Evolutionary conservation across 129 eudicot species (phyloP), one percentile per base, ranked within the genome.

Genomic region (Lactuca saligna): DNA sequence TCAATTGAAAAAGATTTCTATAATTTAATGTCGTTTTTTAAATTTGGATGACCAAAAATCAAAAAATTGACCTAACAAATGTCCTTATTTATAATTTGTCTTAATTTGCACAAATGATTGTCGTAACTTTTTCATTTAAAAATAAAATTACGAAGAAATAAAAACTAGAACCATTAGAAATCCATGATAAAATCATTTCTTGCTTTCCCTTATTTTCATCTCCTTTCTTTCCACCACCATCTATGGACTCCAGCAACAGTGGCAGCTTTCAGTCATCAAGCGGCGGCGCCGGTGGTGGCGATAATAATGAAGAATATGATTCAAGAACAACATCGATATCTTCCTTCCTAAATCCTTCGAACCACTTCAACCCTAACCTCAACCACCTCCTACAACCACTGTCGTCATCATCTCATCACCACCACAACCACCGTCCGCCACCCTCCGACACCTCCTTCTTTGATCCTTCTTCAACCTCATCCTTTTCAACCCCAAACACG

Each of bases 211-310:
- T 57, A 57, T 56, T 73, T 20, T 38, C 49, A 51, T 37, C 55
- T 81, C 72, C 63, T 53, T 71, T 73, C 58, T 80, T 76, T 57
- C 73, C 75, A 77, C 63, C 66, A 51, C 53, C 76, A 37, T 53
- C 61, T 57, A 86, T 87, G 95, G 89, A 87, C 48, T 81, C 95
- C 11, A 78, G 82, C 50, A 83, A 83, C 13, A 87, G 95, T 67
- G 89, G 89, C 49, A 87, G 95, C 73, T 61, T 79, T 53, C 94
- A 84, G 11, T 87, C 95, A 3, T 87, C 89, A 33, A 87, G 95
- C 34, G 95, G 95, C 3, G 74, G 53, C 73, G 79, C 60, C 37
- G 76, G 20, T 9, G 59, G 42, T 29, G 70, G 39, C 50, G 88
- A 70, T 60, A 85, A 79, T 17, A 81, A 72, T 12, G 79, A 84